Percentiles rank a stretch among this genome's conserved stretches.
phyloP scores from a whole-genome alignment of 192 early-diverging fungal genomes.

The Entomortierella chlamydospora region DNA sequence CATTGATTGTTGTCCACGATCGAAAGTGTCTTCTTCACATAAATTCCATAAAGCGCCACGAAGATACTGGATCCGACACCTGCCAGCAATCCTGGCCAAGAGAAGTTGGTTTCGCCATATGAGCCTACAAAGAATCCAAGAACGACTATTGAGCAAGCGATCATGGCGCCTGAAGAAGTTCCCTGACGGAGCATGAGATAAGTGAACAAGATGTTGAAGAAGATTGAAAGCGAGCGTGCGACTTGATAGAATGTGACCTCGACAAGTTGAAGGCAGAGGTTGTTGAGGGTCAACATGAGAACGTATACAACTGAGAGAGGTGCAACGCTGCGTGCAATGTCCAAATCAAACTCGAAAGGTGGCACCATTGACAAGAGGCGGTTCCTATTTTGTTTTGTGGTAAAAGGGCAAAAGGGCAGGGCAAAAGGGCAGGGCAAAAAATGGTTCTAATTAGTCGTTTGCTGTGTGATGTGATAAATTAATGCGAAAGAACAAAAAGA shows the following conservation, averaged over 20 bases:
- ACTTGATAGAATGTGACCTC: slow-evolving; percentile 80
- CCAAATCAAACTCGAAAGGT: slow-evolving; percentile 69
- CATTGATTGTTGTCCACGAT: slow-evolving; percentile 77
- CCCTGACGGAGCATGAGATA: slow-evolving; percentile 66
- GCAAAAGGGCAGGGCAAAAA: neutral
- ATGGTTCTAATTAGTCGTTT: neutral
- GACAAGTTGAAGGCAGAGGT: slow-evolving; percentile 72
- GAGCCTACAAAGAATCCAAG: slow-evolving; percentile 73
- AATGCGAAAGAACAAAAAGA: neutral
- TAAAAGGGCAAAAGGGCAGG: neutral
- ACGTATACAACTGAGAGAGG: slow-evolving; percentile 74
- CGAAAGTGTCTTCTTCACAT: slow-evolving; percentile 72
- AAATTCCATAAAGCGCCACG: slow-evolving; percentile 77
- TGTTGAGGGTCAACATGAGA: slow-evolving; percentile 74
- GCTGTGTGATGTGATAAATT: neutral
- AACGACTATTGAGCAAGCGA: slow-evolving; percentile 70
- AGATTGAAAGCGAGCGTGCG: slow-evolving; percentile 73
- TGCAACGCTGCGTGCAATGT: slow-evolving; percentile 63
- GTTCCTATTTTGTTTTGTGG: slow-evolving; percentile 56
- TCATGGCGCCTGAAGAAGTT: slow-evolving; percentile 63
- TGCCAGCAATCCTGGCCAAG: slow-evolving; percentile 70
- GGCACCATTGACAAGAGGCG: slow-evolving; percentile 68
- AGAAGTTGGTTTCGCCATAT: slow-evolving; percentile 75
- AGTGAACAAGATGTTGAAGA: slow-evolving; percentile 78
- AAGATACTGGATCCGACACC: slow-evolving; percentile 73